Base-by-base conservation (phyloP, 83 land plant genomes). In the Thuja plicata region DNA sequence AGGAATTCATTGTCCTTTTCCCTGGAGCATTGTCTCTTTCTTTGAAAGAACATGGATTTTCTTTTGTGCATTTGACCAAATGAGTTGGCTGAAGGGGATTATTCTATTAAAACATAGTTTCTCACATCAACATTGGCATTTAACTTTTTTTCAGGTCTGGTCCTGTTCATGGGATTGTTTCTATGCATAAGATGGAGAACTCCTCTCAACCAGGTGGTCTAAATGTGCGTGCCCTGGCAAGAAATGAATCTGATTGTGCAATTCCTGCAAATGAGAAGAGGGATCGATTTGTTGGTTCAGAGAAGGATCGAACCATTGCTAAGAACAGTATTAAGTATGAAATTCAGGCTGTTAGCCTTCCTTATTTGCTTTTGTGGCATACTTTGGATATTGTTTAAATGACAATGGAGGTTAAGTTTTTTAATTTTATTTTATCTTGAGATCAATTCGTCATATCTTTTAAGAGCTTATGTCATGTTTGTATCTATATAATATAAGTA, bases 321-420 rank as follows among this genome's bases (percentile, higher is more conserved):
- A 93, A 94, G 90, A 90, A 86, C 87, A 91, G 89, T 87, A 93
- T 91, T 52, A 95, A 93, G 98, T 97, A 94, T 86, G 94, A 52
- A 19, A 48, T 38, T 16, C 11, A 54, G 60, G 21, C 86, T 54
- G 37, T 48, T n/a, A 48, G 30, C 57, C 50, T 84, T 48, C 54
- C 55, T 84, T 11, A 48, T 46, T 5, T 48, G 17, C 16, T 9
- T 48, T 84, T 48, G 35, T 76, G 38, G 38, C 19, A 3, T n/a
- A 48, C 57, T 48, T 48, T 15, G 66, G 38, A 85, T 85, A 48
- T 84, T 84, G 35, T 12, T 48, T 84, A 48, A 12, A 84, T 84
- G 46, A 19, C 11, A 27, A 32, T 30, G 32, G 16, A 50, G 38
- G 35, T 52, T 54, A 54, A 85, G 35, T 35, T 66, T 66, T 66